A percentile compares a stretch with the other conserved stretches of the same genome.
These are phyloP conservation scores for Russula sp. DNA, from an alignment of 768 basidiomycete genomes.

Conservation along the genomic window DNA sequence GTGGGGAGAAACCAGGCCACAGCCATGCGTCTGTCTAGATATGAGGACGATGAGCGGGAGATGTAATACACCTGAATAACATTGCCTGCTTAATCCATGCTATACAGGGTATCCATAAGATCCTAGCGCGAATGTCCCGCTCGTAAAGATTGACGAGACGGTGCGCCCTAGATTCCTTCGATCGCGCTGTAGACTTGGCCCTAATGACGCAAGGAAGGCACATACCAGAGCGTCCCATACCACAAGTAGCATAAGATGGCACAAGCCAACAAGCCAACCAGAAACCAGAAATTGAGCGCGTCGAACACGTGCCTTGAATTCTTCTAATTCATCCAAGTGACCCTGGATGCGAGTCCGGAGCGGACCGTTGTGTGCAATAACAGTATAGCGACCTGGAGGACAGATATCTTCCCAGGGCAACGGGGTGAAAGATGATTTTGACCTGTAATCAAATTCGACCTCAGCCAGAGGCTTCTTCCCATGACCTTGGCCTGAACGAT, in stretches of 20 bases:
- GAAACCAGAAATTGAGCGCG: not conserved
- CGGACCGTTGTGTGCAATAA: conserved; percentile 1
- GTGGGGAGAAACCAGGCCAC: not conserved
- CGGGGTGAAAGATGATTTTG: not conserved
- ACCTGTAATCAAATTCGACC: not conserved
- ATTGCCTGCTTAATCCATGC: not conserved
- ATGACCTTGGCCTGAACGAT: not conserved
- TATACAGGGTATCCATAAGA: not conserved
- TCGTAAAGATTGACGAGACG: not conserved
- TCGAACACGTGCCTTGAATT: not conserved
- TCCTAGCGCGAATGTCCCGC: not conserved
- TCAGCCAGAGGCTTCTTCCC: not conserved
- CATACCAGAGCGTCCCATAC: too few species aligned
- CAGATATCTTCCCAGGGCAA: too few species aligned
- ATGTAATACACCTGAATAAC: not conserved
- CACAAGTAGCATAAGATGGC: not conserved
- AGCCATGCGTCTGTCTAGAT: not conserved
- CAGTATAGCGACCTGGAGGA: conserved; percentile 8
- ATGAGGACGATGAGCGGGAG: not conserved
- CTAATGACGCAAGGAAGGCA: too few species aligned
- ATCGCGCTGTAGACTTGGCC: not conserved
- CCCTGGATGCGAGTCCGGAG: conserved; percentile 6
- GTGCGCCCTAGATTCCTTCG: not conserved
- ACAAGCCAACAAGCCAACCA: conserved; percentile 10
- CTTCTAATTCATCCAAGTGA: conserved; percentile 1